Conservation (phyloP, 192 early-diverging fungal species). For the Geranomyces michiganensis region DNA sequence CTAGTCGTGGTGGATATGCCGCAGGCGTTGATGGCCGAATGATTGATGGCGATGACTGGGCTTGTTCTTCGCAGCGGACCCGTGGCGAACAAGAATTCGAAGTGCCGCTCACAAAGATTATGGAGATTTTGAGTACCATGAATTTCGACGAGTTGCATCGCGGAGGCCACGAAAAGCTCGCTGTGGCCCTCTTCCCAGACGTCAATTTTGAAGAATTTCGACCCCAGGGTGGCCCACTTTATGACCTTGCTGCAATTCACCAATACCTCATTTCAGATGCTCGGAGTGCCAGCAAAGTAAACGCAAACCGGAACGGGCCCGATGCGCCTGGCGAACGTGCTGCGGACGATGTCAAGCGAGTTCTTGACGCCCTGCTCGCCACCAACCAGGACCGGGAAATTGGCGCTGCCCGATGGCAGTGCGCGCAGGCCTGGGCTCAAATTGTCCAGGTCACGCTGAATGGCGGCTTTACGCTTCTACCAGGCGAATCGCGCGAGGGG, state of each 20-base stretch:
- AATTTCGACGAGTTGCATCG: slow-evolving; percentile 53
- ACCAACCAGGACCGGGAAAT: slow-evolving; percentile 76
- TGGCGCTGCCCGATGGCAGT: slow-evolving; percentile 66
- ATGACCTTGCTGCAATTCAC: slow-evolving; percentile 73
- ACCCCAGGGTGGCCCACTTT: slow-evolving; percentile 26
- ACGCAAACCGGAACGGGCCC: neutral
- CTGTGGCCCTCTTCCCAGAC: slow-evolving; percentile 5
- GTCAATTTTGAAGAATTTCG: slow-evolving; percentile 35
- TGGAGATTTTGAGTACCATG: slow-evolving; percentile 73
- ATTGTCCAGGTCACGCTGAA: slow-evolving; percentile 74
- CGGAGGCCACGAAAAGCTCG: slow-evolving; percentile 35
- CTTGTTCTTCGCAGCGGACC: neutral
- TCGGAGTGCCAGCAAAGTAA: slow-evolving; percentile 5
- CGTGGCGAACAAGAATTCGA: neutral
- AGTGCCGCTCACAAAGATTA: slow-evolving; percentile 66
- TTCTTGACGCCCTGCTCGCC: slow-evolving; percentile 52
- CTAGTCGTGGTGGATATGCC: neutral
- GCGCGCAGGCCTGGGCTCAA: slow-evolving; percentile 80
- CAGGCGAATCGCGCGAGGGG: slow-evolving; percentile 62
- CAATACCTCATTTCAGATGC: slow-evolving; percentile 46
- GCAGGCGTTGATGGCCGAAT: slow-evolving; percentile 19
- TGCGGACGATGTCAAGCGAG: neutral
- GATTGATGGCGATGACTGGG: slow-evolving; percentile 21
- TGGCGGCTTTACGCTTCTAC: slow-evolving; percentile 66
- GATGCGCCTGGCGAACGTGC: neutral